These are phyloP conservation scores for Bathelium albidoporum DNA, from an alignment of 495 filamentous ascomycete species.

Conservation along the genomic window DNA sequence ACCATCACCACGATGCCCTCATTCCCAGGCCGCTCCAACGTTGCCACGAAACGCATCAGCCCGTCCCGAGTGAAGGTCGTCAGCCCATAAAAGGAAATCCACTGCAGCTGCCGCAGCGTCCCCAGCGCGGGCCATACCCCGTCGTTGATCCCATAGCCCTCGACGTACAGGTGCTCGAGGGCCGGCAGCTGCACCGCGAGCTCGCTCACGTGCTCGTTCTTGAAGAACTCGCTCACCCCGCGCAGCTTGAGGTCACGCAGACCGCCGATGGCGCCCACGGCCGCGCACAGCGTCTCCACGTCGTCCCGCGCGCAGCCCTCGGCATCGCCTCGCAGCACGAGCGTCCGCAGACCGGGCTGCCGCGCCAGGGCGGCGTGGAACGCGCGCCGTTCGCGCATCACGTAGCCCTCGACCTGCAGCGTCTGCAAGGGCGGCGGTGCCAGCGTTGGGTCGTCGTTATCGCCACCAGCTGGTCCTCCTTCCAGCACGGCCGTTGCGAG, in stretches of 20 bases:
- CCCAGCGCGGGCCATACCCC: constrained; percentile 36
- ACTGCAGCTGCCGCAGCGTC: constrained; percentile 22
- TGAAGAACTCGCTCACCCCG: constrained; percentile 45
- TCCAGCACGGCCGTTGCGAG: constrained; percentile 45
- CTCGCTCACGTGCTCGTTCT: constrained; percentile 38
- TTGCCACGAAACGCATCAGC: constrained; percentile 25
- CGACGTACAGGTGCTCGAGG: constrained; percentile 46
- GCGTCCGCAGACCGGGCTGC: constrained; percentile 37
- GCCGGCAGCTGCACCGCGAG: constrained; percentile 40
- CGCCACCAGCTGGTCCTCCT: background rate
- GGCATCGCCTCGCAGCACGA: constrained; percentile 42
- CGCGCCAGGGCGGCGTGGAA: constrained; percentile 45
- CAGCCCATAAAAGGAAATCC: constrained; percentile 27
- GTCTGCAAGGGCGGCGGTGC: background rate
- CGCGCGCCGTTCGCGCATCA: constrained; percentile 31
- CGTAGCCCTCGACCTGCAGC: constrained; percentile 26
- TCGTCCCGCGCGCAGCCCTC: constrained; percentile 38
- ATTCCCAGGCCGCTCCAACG: constrained; percentile 25
- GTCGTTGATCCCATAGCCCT: constrained; percentile 46
- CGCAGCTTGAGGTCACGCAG: constrained; percentile 44
- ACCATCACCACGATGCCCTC: constrained; percentile 27
- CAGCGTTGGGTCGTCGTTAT: background rate
- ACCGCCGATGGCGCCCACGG: constrained; percentile 36
- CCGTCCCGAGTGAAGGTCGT: constrained; percentile 31
- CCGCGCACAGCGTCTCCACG: constrained; percentile 39